Percentiles rank a stretch among this genome's conserved stretches.
Conservation (phyloP, 2,329 filamentous ascomycete species). For the Alternaria longipes region DNA sequence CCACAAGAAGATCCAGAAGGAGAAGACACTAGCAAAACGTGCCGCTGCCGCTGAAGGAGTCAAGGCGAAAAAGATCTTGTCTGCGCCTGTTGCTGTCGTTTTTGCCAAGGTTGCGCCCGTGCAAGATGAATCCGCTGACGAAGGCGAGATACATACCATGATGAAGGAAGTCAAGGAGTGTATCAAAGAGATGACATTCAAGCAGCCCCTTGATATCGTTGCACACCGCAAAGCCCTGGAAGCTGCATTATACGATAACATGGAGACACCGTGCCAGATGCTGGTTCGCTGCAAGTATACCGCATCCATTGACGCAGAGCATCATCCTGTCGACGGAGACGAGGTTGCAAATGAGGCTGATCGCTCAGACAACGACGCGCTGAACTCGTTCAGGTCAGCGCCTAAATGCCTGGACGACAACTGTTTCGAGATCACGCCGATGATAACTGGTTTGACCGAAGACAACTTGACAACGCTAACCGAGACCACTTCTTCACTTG, state of each 20-base stretch:
- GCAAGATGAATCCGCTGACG: neutral
- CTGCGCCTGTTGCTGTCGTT: neutral
- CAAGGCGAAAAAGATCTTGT: neutral
- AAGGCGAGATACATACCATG: no score
- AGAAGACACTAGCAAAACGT: slow-evolving; percentile 8
- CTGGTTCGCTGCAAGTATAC: slow-evolving; percentile 1
- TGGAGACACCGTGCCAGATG: slow-evolving; percentile 16
- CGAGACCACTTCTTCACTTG: no score
- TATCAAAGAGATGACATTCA: neutral
- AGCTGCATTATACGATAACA: slow-evolving; percentile 5
- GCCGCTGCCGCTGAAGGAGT: neutral
- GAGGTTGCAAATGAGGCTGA: neutral
- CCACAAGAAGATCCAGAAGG: slow-evolving; percentile 16
- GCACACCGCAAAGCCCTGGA: slow-evolving; percentile 9
- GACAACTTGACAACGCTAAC: neutral
- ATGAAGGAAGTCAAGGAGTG: neutral
- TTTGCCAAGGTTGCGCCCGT: neutral
- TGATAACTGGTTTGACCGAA: neutral
- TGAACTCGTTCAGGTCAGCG: no score
- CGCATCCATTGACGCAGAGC: slow-evolving; percentile 6
- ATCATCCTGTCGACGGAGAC: neutral
- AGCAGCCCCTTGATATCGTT: neutral
- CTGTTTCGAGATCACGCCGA: neutral
- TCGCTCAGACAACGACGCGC: neutral
- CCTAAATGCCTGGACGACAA: neutral